phyloP scores from a whole-genome alignment of 2,329 filamentous ascomycete genomes.

The Chaetomium sp. region DNA sequence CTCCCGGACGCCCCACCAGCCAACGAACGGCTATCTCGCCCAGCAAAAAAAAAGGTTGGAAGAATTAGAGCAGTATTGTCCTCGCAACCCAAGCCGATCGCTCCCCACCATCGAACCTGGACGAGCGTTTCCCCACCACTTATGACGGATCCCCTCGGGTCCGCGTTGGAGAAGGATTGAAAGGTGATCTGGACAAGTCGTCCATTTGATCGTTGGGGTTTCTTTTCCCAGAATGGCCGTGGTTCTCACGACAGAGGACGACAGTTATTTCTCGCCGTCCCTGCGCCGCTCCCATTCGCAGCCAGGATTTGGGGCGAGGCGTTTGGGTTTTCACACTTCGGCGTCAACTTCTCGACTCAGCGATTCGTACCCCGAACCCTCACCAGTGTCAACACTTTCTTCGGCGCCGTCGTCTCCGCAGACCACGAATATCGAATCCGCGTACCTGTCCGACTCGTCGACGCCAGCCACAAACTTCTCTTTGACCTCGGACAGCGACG shows the following conservation, averaged over 20 bases:
- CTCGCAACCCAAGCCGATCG: constrained; percentile 4
- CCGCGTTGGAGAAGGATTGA: constrained; percentile 37
- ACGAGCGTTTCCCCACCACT: constrained; percentile 18
- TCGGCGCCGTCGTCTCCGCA: constrained; percentile 61
- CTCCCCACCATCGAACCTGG: neutral
- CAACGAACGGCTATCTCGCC: constrained; percentile 11
- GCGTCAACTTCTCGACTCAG: constrained; percentile 50
- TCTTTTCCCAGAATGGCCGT: constrained; percentile 52
- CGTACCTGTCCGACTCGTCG: constrained; percentile 59
- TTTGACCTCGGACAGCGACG: constrained; percentile 59
- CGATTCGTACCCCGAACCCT: constrained; percentile 50
- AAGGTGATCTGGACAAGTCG: constrained; percentile 36
- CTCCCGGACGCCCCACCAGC: constrained; percentile 23
- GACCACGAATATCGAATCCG: constrained; percentile 55
- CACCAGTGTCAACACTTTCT: constrained; percentile 52
- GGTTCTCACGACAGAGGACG: constrained; percentile 60
- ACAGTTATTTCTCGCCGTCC: constrained; percentile 56
- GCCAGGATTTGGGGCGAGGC: constrained; percentile 54
- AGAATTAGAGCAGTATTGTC: constrained; percentile 16
- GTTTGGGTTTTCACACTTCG: constrained; percentile 48
- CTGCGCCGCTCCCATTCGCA: constrained; percentile 64
- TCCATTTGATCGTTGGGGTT: constrained; percentile 33
- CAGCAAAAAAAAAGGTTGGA: constrained; percentile 14
- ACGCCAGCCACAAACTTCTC: constrained; percentile 67
- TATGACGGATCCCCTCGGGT: constrained; percentile 34